These are phyloP conservation scores for Phylloporus scabripes DNA, from an alignment of 768 basidiomycete genomes.

Conservation along the genomic window DNA sequence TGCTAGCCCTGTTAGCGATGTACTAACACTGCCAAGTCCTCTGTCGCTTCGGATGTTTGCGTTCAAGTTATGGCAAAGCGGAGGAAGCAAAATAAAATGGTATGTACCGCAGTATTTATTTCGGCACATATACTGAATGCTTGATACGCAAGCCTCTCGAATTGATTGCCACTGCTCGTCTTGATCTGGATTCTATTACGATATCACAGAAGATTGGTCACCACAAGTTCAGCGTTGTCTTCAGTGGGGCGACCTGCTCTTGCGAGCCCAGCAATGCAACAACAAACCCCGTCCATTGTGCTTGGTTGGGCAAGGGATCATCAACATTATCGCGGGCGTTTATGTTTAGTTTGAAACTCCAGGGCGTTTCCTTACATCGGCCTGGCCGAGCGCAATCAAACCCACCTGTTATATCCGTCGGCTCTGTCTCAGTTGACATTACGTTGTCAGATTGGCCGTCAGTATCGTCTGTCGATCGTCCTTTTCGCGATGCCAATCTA, in stretches of 20 bases:
- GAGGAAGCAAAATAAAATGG: conserved; percentile 18
- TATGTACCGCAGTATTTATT: conserved; percentile 3
- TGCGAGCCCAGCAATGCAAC: conserved; percentile 46
- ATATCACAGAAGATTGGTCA: conserved; percentile 35
- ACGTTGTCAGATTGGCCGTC: conserved; percentile 59
- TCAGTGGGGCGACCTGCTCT: conserved; percentile 38
- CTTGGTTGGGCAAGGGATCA: conserved; percentile 50
- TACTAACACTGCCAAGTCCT: conserved; percentile 16
- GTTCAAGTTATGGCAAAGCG: conserved; percentile 8
- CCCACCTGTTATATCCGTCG: conserved; percentile 31
- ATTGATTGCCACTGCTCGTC: conserved; percentile 35
- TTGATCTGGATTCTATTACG: conserved; percentile 46
- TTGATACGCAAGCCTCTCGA: conserved; percentile 14
- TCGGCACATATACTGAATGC: neutral
- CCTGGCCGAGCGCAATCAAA: conserved; percentile 28
- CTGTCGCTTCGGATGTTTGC: conserved; percentile 12
- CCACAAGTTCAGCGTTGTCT: conserved; percentile 38
- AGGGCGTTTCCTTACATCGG: conserved; percentile 43
- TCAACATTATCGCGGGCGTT: conserved; percentile 39
- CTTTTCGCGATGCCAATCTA: conserved; percentile 49
- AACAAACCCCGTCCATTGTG: conserved; percentile 40
- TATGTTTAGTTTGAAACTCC: conserved; percentile 38
- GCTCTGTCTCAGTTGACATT: conserved; percentile 25
- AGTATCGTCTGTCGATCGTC: conserved; percentile 34
- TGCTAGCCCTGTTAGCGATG: neutral